A percentile compares a stretch with the other conserved stretches of the same genome.
Conservation (phyloP, 768 basidiomycete species). For the Tylopilus rubrobrunneus region DNA sequence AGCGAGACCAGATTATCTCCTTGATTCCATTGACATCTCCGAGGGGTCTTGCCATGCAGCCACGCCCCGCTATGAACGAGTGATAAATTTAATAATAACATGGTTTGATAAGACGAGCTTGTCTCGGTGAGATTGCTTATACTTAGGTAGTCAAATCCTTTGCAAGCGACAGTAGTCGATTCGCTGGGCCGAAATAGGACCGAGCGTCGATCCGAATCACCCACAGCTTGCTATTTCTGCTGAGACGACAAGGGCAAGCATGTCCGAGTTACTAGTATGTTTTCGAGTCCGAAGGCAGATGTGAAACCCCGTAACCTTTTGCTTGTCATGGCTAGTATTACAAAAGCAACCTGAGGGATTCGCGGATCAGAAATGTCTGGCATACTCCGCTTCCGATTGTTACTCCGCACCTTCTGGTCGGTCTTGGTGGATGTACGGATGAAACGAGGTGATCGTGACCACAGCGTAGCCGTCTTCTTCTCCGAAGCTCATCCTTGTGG, state of each 20-base stretch:
- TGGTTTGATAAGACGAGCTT: too few species aligned
- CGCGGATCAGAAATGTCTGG: neutral
- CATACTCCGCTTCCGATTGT: neutral
- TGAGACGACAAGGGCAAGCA: too few species aligned
- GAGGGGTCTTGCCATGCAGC: neutral
- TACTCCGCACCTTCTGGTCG: neutral
- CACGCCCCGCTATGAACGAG: neutral
- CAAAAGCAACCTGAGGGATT: too few species aligned
- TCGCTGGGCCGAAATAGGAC: neutral
- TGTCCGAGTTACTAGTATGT: too few species aligned
- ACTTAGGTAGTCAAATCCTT: neutral
- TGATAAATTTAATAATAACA: neutral
- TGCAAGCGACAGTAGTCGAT: neutral
- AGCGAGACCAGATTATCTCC: neutral
- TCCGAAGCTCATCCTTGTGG: neutral
- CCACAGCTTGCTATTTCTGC: neutral
- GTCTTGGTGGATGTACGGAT: neutral
- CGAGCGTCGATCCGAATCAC: neutral
- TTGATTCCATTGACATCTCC: neutral
- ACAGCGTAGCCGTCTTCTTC: neutral
- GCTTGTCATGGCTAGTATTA: too few species aligned
- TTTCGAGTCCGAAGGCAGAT: too few species aligned
- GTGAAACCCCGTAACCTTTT: too few species aligned
- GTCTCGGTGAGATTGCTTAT: neutral
- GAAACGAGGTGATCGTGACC: neutral